Base-by-base conservation (phyloP, 306 rosid species). In the Vigna hirtella region DNA sequence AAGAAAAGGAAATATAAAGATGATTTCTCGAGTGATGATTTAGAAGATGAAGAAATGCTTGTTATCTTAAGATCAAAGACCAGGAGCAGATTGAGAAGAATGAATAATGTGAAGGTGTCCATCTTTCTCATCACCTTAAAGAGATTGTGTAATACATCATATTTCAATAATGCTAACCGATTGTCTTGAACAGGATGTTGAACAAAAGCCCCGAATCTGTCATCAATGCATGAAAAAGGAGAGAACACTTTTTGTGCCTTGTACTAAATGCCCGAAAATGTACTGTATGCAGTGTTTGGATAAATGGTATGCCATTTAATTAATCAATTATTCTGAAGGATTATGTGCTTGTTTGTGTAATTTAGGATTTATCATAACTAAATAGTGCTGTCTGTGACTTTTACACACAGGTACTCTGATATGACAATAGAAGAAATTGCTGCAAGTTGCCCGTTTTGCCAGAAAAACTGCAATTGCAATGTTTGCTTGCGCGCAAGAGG, bases 391-490 rank as follows among this genome's bases (percentile, higher is more conserved):
- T 71, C 69, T 82, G 22, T 79, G 11, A 74, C 66, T 81, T 34
- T 69, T 74, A 38, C 43, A 6, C 53, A 3, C 51, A 93, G 98
- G 95, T 93, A 93, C 52, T 89, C 95, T 45, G 71, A 81, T 69
- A 74, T 88, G 87, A 73, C 84, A n/a, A 76, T 81, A 67, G 85
- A 79, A 84, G 90, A 83, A 73, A 57, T 89, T 79, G 83, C 87
- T 47, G 77, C 24, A 24, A 76, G 81, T 36, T 93, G 98, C 80
- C 98, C 97, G 58, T 89, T 79, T 82, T 93, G 98, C 82, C 82
- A 81, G 30, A 76, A 74, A 73, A 89, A 51, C 49, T 93, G 98
- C 86, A 93, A 93, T 87, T 93, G 98, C 86, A 91, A 89, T 87
- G 80, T 47, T 49, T 93, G 98, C 83, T 87, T 91, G 87, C 81